Conservation (phyloP, 2,329 filamentous ascomycete genomes). For the Trichoderma endophyticum region DNA sequence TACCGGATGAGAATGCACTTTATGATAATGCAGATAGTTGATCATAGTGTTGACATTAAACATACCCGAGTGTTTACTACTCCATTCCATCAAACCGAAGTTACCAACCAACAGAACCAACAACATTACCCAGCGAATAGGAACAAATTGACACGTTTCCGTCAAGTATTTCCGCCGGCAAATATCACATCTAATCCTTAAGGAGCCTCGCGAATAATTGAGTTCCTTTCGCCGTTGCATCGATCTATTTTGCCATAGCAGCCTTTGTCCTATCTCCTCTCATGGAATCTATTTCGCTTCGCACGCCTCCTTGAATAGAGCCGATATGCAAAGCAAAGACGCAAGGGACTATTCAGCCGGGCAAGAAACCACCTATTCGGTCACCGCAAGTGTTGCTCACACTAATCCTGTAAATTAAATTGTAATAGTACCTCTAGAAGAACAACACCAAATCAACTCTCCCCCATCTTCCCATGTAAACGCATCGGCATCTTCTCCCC, state of each 20-base stretch:
- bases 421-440: background rate
- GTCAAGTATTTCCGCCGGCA: background rate
- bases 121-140: constrained; percentile 2
- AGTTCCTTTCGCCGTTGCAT: background rate
- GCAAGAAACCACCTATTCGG: background rate
- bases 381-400: background rate
- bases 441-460: background rate
- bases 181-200: background rate
- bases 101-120: background rate
- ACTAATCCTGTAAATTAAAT: background rate
- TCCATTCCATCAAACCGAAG: background rate
- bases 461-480: background rate
- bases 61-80: background rate
- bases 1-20: background rate
- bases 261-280: background rate
- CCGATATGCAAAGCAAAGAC: background rate
- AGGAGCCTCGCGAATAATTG: background rate
- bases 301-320: background rate
- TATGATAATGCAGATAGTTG: background rate
- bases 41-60: background rate
- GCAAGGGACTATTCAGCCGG: background rate
- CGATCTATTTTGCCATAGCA: background rate
- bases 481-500: background rate
- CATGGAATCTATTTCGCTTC: background rate
- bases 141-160: background rate